phyloP scores from a whole-genome alignment of 2,329 filamentous ascomycete species.

The Phialophora expanda region DNA sequence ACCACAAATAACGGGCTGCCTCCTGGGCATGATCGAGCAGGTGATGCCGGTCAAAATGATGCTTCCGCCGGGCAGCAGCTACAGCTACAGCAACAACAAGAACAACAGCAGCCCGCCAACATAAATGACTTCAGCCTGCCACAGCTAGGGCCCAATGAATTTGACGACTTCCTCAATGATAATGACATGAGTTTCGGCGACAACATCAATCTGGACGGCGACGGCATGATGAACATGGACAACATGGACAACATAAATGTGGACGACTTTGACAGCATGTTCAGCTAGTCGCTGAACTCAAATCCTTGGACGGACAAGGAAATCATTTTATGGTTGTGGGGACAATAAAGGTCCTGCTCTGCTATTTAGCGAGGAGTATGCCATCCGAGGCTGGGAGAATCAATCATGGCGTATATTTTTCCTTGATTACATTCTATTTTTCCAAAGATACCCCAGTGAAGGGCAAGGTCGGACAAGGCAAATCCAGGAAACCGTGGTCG shows the following conservation, averaged over 20 bases:
- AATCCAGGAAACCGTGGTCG: neutral
- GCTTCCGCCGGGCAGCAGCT: slow-evolving; percentile 3
- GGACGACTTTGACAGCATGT: slow-evolving; percentile 37
- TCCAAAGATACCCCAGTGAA: slow-evolving; percentile 14
- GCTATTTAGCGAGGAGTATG: neutral
- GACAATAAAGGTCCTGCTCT: neutral
- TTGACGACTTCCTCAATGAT: slow-evolving; percentile 46
- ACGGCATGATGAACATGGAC: slow-evolving; percentile 39
- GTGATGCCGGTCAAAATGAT: neutral
- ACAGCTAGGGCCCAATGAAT: slow-evolving; percentile 37
- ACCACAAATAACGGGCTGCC: slow-evolving; percentile 39
- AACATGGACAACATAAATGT: slow-evolving; percentile 31
- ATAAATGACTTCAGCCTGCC: slow-evolving; percentile 36
- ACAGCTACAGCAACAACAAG: slow-evolving; percentile 21
- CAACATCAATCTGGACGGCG: slow-evolving; percentile 46
- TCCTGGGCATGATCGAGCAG: slow-evolving; percentile 1
- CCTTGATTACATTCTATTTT: neutral
- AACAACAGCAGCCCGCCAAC: neutral
- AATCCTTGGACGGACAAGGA: neutral
- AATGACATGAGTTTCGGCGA: slow-evolving; percentile 52
- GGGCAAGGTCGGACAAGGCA: neutral
- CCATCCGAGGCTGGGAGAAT: neutral
- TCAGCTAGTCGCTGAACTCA: slow-evolving; percentile 20
- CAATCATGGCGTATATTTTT: neutral
- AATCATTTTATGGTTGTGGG: neutral